Evolutionary conservation across 495 filamentous ascomycete genomes (phyloP), one percentile per base, ranked within the genome.

Genomic region (Chaetomium tenue): DNA sequence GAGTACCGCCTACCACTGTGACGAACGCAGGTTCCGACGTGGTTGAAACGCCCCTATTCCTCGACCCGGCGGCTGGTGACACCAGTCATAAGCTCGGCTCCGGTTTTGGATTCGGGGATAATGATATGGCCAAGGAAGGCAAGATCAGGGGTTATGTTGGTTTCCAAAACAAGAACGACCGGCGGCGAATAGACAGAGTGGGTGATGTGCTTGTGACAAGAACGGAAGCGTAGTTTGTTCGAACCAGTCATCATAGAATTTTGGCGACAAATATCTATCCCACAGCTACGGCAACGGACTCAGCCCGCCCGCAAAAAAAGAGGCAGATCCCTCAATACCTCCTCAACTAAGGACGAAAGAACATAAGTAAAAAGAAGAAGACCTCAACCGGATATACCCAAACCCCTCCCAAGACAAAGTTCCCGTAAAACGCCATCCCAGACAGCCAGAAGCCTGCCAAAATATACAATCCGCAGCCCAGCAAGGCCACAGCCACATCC

Each of bases 371-470:
- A 56, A 56, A 28, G 39, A 60, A 59, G 26, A 28, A 28, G 8
- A 25, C 0, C 39, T 47, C n/a, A 15, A 46, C 13, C 54, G 55
- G 52, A 62, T 68, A 63, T 65, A 63, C 44, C 58, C 33, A 39
- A 37, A 3, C 33, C 33, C 33, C 33, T 12, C 33, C 9, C 6
- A 16, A 51, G 13, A 44, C 13, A 60, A 22, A 15, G 46, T 9
- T 30, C 30, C 48, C 37, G 8, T 30, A 37, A 56, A 72, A 72
- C 71, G 69, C 69, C 69, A 18, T 37, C 22, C 48, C 51, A 68
- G 64, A 66, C 22, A 40, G n/a, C n/a, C n/a, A n/a, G n/a, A n/a
- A 64, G 61, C 8, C 8, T 20, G 5, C 46, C 46, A 20, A 23
- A 67, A 57, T 68, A 68, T 65, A 66, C 16, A 44, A 48, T 1